phyloP scores from a whole-genome alignment of 805 yeast species.

The Lachancea sp. region DNA sequence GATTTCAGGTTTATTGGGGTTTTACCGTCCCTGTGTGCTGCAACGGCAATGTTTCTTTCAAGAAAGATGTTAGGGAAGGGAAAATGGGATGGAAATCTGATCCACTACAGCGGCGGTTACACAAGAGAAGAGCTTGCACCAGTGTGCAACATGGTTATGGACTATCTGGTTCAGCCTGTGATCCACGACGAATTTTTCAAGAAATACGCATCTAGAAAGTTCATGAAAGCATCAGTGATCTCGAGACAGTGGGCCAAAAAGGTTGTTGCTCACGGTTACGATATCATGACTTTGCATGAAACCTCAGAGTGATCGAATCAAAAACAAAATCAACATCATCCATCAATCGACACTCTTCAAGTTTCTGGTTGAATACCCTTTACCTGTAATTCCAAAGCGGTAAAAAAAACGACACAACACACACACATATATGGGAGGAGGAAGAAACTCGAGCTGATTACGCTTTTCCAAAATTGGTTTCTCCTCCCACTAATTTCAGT shows the following conservation, averaged over 20 bases:
- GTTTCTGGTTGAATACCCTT: background rate
- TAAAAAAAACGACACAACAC: background rate
- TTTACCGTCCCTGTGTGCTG: conserved; percentile 77
- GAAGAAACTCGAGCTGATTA: background rate
- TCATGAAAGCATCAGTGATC: conserved; percentile 74
- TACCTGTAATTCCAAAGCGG: background rate
- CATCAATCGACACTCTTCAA: background rate
- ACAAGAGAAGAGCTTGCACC: conserved; percentile 65
- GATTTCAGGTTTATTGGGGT: conserved; percentile 74
- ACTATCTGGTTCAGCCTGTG: conserved; percentile 72
- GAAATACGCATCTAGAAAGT: conserved; percentile 84
- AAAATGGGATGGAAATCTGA: conserved; percentile 80
- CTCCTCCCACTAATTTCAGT: background rate
- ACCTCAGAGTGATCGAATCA: conserved; percentile 6
- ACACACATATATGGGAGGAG: background rate
- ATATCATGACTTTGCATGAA: conserved; percentile 36
- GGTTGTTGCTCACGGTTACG: conserved; percentile 34
- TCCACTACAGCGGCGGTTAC: conserved; percentile 90
- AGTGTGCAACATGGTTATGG: conserved; percentile 66
- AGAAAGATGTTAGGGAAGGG: conserved; percentile 65
- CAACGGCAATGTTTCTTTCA: conserved; percentile 83
- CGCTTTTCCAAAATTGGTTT: background rate
- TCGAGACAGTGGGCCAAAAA: conserved; percentile 82
- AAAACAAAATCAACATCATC: background rate
- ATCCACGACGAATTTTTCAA: conserved; percentile 89